phyloP scores from a whole-genome alignment of 164 flowering plant genomes.

The Macadamia integrifolia region DNA sequence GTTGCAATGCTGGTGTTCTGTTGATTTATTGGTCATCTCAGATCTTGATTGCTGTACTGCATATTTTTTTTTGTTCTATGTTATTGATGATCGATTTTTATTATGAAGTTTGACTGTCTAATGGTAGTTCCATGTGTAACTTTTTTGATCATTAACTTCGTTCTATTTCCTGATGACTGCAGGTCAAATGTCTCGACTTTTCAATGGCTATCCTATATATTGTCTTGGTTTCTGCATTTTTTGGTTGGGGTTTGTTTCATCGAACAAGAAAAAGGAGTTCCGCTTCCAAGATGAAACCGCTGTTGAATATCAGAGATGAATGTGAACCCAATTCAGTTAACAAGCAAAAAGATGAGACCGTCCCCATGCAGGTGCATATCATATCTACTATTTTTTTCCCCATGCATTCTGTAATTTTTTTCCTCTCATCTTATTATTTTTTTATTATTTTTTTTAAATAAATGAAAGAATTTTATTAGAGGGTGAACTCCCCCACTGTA shows the following conservation, averaged over 20 bases:
- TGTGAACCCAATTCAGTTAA: slow-evolving; percentile 28
- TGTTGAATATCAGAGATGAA: slow-evolving; percentile 35
- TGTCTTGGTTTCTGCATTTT: slow-evolving; percentile 51
- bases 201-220: slow-evolving; percentile 62
- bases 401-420: too few relatives aligned
- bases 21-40: background rate
- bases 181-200: slow-evolving; percentile 86
- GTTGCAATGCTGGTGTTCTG: background rate
- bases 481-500: too few relatives aligned
- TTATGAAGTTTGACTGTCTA: background rate
- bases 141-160: background rate
- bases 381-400: background rate
- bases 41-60: background rate
- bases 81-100: background rate
- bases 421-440: too few relatives aligned
- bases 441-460: too few relatives aligned
- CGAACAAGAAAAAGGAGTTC: slow-evolving; percentile 31
- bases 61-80: background rate
- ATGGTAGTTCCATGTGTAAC: too few relatives aligned
- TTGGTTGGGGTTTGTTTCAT: slow-evolving; percentile 77
- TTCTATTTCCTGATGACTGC: slow-evolving; percentile 27
- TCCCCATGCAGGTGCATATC: slow-evolving; percentile 52
- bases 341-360: slow-evolving; percentile 49
- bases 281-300: slow-evolving; percentile 42
- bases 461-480: too few relatives aligned